Evolutionary conservation across 306 rosid species (phyloP).

Genomic region (Quercus mongolica): DNA sequence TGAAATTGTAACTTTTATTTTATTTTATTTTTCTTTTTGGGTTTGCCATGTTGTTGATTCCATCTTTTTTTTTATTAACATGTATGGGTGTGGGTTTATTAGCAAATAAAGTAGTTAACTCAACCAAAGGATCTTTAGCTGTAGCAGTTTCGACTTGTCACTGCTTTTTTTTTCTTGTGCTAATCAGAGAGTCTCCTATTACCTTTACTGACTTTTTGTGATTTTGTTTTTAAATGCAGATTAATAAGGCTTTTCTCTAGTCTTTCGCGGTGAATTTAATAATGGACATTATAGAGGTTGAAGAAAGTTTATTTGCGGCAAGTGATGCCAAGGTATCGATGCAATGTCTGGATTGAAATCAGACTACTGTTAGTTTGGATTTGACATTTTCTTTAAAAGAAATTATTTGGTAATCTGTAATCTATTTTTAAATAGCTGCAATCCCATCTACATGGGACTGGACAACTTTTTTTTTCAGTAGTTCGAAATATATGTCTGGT

Average conservation of each 20-base stretch:
- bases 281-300: constrained; percentile 77
- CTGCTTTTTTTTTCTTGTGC: background rate
- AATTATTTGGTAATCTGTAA: background rate
- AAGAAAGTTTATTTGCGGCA: constrained; percentile 72
- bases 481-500: background rate
- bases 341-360: background rate
- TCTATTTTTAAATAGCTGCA: background rate
- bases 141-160: background rate
- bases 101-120: background rate
- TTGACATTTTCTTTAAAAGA: background rate
- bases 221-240: constrained; percentile 31
- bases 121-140: background rate
- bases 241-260: constrained; percentile 26
- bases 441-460: background rate
- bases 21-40: background rate
- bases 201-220: constrained; percentile 18
- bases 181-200: background rate
- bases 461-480: background rate
- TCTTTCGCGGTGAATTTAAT: constrained; percentile 22
- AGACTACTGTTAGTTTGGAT: background rate
- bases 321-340: constrained; percentile 83
- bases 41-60: background rate
- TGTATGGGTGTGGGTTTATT: background rate
- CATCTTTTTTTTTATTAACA: background rate
- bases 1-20: background rate